Base-by-base conservation (phyloP, 352 stramenopile species). In the Blastocystis sp. region DNA sequence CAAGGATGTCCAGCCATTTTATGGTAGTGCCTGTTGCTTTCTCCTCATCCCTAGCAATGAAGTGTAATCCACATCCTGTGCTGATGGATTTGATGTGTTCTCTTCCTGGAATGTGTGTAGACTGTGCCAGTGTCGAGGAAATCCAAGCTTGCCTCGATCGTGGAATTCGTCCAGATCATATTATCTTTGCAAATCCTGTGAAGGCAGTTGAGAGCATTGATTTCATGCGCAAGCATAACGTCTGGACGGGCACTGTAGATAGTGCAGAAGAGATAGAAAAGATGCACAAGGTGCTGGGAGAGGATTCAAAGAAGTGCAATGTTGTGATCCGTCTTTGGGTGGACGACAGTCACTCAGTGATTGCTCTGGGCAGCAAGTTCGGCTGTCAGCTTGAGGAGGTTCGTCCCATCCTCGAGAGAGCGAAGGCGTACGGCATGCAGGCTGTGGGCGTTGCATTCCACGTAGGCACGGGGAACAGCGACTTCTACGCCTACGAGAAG, bases 31-130 rank as follows among this genome's bases (percentile, higher is more conserved):
- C 30, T 24, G 59, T 59, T 4, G n/a, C 39, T 3, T 16, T 78
- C 8, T 56, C 59, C 16, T 50, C 24, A 53, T 13, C 39, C 55
- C 8, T 89, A 89, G 78, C 78, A 20, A 89, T 89, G 63, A 89
- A 89, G 30, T 89, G 78, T 65, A 89, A 89, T 65, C 78, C 78
- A 34, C 24, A 39, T 13, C 54, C 68, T 9, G 50, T 30, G 2
- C 56, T 89, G 63, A 79, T 79, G 63, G 78, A 89, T 89, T 53
- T 89, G 41, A 89, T 89, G 78, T 45, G 54, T 43, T 64, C 78
- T 11, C 41, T 89, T 34, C 78, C 78, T 26, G 66, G 45, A 26
- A 89, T 89, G 41, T 89, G 78, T 30, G 41, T 89, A 3, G 78
- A 89, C 59, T 89, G 78, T 30, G 78, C 78, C 3, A 50, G 78